phyloP scores from a whole-genome alignment of 2,329 filamentous ascomycete species.

The Dendrostoma leiphaemia region DNA sequence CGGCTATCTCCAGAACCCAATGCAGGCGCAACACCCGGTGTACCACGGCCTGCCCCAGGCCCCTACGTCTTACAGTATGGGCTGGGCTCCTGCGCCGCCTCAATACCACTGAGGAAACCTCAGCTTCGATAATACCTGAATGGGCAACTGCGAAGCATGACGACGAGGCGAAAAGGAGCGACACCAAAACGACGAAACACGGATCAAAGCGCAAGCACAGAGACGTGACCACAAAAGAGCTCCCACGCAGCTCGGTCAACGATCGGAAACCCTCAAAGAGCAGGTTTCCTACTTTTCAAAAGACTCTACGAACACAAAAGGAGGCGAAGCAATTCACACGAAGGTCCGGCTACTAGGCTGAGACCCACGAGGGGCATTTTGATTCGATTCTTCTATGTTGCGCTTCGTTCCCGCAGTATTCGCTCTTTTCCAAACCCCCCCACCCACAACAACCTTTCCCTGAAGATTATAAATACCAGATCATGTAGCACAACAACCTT shows the following conservation, averaged over 20 bases:
- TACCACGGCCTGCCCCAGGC: conserved; percentile 14
- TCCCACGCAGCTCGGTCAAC: no score
- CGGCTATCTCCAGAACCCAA: background rate
- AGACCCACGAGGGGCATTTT: background rate
- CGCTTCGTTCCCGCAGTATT: background rate
- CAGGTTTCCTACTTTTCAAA: no score
- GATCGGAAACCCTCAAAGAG: no score
- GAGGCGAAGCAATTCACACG: conserved; percentile 3
- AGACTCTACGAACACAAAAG: background rate
- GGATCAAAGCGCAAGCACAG: no score
- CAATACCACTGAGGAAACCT: conserved; percentile 8
- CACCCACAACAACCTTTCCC: no score
- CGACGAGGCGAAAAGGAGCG: no score
- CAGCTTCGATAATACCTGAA: no score
- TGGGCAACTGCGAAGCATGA: no score
- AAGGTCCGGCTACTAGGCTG: background rate
- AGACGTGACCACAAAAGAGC: no score
- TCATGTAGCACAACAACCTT: background rate
- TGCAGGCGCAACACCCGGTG: conserved; percentile 3
- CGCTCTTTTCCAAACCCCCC: background rate
- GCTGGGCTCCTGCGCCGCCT: conserved; percentile 9
- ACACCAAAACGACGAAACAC: no score
- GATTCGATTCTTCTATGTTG: background rate
- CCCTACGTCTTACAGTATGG: conserved; percentile 12
- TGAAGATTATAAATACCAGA: no score